Conservation (phyloP, 495 filamentous ascomycete genomes). For the Daldinia caldariorum region DNA sequence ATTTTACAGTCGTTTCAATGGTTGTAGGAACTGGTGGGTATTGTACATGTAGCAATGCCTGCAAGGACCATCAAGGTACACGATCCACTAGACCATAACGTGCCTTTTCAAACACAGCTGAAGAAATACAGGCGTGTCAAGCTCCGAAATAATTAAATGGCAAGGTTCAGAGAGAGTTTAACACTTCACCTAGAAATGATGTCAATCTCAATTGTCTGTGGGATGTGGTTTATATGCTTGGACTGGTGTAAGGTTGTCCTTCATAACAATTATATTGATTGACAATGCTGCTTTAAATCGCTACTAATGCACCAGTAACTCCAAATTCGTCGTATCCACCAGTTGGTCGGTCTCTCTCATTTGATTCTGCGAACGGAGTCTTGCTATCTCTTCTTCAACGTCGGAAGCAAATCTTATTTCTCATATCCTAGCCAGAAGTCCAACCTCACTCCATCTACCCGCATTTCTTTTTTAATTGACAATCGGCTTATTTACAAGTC, state of each 20-base stretch:
- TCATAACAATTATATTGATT: background rate
- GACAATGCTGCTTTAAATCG: background rate
- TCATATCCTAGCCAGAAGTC: background rate
- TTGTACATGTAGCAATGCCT: background rate
- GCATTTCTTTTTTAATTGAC: background rate
- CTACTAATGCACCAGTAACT: background rate
- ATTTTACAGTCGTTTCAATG: constrained; percentile 4
- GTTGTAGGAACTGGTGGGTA: background rate
- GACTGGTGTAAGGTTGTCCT: background rate
- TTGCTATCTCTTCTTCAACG: background rate
- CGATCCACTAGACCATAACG: background rate
- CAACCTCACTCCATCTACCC: background rate
- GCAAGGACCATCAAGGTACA: constrained; percentile 16
- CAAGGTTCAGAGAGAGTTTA: background rate
- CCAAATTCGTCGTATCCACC: background rate
- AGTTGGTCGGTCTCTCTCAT: background rate
- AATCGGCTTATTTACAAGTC: constrained; percentile 29
- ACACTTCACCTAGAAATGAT: background rate
- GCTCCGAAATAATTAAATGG: background rate
- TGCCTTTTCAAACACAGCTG: background rate
- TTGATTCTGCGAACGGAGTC: background rate
- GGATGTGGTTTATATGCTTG: background rate
- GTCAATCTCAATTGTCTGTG: background rate
- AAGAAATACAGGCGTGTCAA: background rate
- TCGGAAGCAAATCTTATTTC: background rate